phyloP scores from a whole-genome alignment of 306 rosid species.

The Hippophae gyantsensis region DNA sequence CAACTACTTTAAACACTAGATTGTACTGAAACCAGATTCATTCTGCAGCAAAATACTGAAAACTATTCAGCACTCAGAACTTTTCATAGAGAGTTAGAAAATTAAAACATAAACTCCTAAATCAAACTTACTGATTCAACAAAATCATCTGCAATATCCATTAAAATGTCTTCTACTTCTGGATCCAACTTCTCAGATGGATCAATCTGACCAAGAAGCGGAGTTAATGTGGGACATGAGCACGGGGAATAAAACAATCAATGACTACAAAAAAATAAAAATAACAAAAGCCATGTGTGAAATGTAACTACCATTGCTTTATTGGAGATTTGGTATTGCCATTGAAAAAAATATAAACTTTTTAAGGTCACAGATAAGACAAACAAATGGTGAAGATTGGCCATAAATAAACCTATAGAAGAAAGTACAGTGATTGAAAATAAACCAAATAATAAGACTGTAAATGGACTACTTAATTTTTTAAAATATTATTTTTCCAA shows the following conservation, averaged over 20 bases:
- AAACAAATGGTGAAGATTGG: too few species aligned
- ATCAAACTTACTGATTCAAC: slow-evolving; percentile 78
- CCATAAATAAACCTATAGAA: too few species aligned
- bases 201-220: slow-evolving; percentile 57
- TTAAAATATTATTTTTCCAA: not conserved
- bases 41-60: not conserved
- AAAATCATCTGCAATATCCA: slow-evolving; percentile 84
- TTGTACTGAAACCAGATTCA: too few species aligned
- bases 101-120: slow-evolving; percentile 2
- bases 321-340: too few species aligned
- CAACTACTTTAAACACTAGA: too few species aligned
- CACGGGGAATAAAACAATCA: not conserved
- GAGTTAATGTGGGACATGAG: not conserved
- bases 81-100: slow-evolving; percentile 2
- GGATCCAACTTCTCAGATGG: slow-evolving; percentile 77
- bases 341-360: too few species aligned
- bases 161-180: slow-evolving; percentile 82
- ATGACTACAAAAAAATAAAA: not conserved
- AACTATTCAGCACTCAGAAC: not conserved
- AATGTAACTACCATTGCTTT: too few species aligned
- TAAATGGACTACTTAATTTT: not conserved
- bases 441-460: not conserved
- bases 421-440: too few species aligned
- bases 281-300: not conserved
- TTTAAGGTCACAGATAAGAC: too few species aligned